Base-by-base conservation (phyloP, 768 basidiomycete species). In the Filobasidium floriforme region DNA sequence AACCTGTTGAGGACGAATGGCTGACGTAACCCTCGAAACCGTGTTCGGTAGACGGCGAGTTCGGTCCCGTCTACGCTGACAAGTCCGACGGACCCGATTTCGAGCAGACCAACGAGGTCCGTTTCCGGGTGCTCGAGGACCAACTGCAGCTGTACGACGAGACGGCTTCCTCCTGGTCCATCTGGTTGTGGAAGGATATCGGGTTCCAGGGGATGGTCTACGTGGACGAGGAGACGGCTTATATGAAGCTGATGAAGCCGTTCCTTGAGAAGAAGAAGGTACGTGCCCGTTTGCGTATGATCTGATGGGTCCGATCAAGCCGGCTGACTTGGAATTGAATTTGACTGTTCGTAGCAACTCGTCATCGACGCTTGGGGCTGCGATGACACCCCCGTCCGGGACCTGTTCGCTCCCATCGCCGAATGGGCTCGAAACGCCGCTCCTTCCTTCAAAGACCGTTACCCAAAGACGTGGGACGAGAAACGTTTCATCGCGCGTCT, bases 291-390 rank as follows among this genome's bases (percentile, higher is more conserved):
- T 1, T 51, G 18, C 19, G 6, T 7, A 57, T 55, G n/a, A n/a
- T 37, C 9, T 37, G 32, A 37, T 4, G 51, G 14, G 4, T 6
- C 28, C n/a, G n/a, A 14, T 15, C 3, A 7, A 19, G 22, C 41
- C 1, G 49, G 15, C 32, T 41, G 5, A 28, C 24, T 49, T 41
- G 62, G 49, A n/a, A n/a, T n/a, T n/a, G n/a, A n/a, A n/a, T n/a
- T n/a, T 63, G 19, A 37, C 32, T 9, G 4, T 43, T 60, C 22
- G 12, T 59, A 71, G 77, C 83, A 84, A 9, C 83, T 90, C 28
- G 88, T 88, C 1, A 80, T 85, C 52, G 89, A 90, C 73, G 84
- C 86, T 1, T 89, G 89, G 89, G 89, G 89, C 18, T 83, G 87
- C 1, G 87, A 89, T 74, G 84, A 84, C 68, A 75, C 79, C 18